A percentile compares a stretch with the other conserved stretches of the same genome.
phyloP scores from a whole-genome alignment of 306 rosid species.

The Cercis canadensis region DNA sequence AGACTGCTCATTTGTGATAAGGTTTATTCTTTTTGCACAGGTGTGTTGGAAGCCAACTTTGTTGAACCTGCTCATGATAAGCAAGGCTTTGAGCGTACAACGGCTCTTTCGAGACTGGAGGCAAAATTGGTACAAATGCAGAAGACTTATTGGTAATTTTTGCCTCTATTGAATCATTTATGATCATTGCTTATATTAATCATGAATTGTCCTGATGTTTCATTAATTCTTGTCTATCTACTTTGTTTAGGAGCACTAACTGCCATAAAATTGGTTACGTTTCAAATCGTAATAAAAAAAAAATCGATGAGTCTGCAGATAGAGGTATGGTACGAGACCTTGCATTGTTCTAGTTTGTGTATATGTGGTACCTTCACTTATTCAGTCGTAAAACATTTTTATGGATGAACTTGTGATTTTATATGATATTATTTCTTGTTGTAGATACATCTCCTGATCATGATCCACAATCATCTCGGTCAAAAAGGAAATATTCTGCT shows the following conservation, averaged over 20 bases:
- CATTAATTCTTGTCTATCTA: constrained; percentile 22
- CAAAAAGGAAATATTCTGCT: constrained; percentile 43
- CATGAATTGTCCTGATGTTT: constrained; percentile 9
- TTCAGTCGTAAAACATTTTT: neutral
- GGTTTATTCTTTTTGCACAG: constrained; percentile 51
- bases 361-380: constrained; percentile 6
- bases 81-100: constrained; percentile 99
- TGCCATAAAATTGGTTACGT: constrained; percentile 86
- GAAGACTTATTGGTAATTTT: constrained; percentile 80
- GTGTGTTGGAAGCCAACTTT: constrained; percentile 96
- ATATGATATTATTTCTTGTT: constrained; percentile 33
- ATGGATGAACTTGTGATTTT: constrained; percentile 18
- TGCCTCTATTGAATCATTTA: constrained; percentile 13
- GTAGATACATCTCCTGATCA: constrained; percentile 63
- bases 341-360: constrained; percentile 27
- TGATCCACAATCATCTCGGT: constrained; percentile 46
- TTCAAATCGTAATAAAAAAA: constrained; percentile 50
- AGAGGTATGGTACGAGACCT: constrained; percentile 56
- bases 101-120: constrained; percentile 86
- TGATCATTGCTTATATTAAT: constrained; percentile 8
- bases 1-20: constrained; percentile 26
- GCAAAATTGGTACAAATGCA: constrained; percentile 76
- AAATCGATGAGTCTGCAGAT: constrained; percentile 32
- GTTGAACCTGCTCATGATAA: constrained; percentile 99
- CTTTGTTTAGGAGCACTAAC: constrained; percentile 58